These are phyloP conservation scores for Pueraria montana DNA, from an alignment of 306 rosid genomes.

Conservation along the genomic window DNA sequence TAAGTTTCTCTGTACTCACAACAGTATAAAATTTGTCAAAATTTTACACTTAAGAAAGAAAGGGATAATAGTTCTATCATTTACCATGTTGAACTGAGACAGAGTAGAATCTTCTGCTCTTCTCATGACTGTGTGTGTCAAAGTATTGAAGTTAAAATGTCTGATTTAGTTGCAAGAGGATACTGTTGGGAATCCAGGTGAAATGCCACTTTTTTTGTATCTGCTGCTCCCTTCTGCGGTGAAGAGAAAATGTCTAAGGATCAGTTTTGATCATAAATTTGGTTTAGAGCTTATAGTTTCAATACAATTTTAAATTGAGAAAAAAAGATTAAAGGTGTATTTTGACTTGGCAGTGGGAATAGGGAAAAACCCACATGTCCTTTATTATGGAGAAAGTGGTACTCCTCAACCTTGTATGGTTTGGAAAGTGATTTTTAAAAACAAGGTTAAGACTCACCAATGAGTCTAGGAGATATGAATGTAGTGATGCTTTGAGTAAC, in stretches of 20 bases:
- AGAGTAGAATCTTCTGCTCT: conserved; percentile 10
- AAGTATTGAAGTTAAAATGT: background rate
- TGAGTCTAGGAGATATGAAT: conserved; percentile 18
- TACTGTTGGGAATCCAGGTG: background rate
- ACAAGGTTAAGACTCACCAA: background rate
- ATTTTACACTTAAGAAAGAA: background rate
- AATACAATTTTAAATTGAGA: background rate
- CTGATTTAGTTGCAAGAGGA: background rate
- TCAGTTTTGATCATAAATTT: background rate
- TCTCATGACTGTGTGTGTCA: conserved; percentile 9
- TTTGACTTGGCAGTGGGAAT: background rate
- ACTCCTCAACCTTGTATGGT: conserved; percentile 8
- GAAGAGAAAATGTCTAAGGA: background rate
- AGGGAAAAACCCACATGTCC: background rate
- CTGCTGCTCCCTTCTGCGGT: background rate
- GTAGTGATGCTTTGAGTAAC: conserved; percentile 8
- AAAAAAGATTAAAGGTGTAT: background rate
- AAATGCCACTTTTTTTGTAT: background rate
- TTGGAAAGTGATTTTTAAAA: background rate
- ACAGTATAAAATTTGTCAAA: background rate
- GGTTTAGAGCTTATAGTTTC: background rate
- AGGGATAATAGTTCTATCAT: background rate
- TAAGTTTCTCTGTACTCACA: background rate
- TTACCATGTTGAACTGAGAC: background rate
- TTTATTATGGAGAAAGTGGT: background rate